A percentile compares a stretch with the other conserved stretches of the same genome.
These are phyloP conservation scores for Scleroderma citrinum DNA, from an alignment of 768 basidiomycete genomes.

Conservation along the genomic window DNA sequence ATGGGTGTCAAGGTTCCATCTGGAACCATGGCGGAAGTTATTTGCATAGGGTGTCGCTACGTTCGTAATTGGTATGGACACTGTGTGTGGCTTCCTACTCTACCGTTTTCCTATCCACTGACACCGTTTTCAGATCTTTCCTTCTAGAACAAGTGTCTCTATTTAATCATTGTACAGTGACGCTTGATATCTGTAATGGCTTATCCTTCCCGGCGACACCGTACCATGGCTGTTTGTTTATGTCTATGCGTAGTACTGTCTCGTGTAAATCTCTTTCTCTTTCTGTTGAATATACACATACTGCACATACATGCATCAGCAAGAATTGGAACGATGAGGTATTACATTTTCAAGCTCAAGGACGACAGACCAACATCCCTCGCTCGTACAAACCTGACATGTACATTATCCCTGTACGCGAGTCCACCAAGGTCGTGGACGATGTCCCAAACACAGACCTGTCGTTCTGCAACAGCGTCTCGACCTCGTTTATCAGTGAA, in stretches of 20 bases:
- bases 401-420: slow-evolving; percentile 42
- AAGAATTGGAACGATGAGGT: too few relatives aligned
- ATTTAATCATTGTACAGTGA: slow-evolving; percentile 1
- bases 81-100: slow-evolving; percentile 47
- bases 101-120: neutral
- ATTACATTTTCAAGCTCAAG: slow-evolving; percentile 4
- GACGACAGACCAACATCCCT: slow-evolving; percentile 48
- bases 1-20: slow-evolving; percentile 48
- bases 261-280: too few relatives aligned
- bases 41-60: slow-evolving; percentile 80
- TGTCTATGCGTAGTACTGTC: too few relatives aligned
- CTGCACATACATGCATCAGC: too few relatives aligned
- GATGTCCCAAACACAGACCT: slow-evolving; percentile 54
- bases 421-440: slow-evolving; percentile 48
- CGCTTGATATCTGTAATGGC: neutral
- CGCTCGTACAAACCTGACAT: slow-evolving; percentile 53
- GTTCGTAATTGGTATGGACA: slow-evolving; percentile 78
- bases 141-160: slow-evolving; percentile 35
- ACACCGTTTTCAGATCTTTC: slow-evolving; percentile 37
- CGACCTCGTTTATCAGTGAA: slow-evolving; percentile 35
- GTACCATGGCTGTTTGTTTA: neutral
- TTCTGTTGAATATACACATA: too few relatives aligned
- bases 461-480: slow-evolving; percentile 70
- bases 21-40: slow-evolving; percentile 66
- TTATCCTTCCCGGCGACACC: neutral